phyloP scores from a whole-genome alignment of 2,329 filamentous ascomycete species.

The Aspergillus clavatus region DNA sequence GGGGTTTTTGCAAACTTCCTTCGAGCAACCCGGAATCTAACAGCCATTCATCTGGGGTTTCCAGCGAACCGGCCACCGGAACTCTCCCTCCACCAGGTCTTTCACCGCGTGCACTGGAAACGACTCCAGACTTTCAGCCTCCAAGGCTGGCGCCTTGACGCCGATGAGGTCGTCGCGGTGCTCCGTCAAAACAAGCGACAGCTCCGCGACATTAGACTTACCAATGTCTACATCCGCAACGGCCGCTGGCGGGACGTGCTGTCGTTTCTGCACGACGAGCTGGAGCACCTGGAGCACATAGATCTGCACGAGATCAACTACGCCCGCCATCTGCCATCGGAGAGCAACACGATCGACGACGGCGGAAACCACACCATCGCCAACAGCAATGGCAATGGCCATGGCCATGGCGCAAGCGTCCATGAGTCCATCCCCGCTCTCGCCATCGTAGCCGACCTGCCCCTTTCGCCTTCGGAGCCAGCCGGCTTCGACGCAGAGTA shows the following conservation, averaged over 20 bases:
- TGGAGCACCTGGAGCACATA: constrained; percentile 57
- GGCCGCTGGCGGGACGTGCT: constrained; percentile 60
- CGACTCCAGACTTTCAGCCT: constrained; percentile 60
- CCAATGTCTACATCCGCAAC: constrained; percentile 57
- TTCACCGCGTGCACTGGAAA: constrained; percentile 59
- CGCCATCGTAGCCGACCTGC: constrained; percentile 17
- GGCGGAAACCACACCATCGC: constrained; percentile 27
- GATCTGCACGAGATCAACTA: constrained; percentile 61
- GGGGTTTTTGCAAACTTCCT: constrained; percentile 56
- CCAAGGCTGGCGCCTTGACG: constrained; percentile 58
- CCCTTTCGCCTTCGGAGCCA: constrained; percentile 11
- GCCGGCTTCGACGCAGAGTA: constrained; percentile 14
- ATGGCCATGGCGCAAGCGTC: constrained; percentile 4
- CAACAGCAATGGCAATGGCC: constrained; percentile 9
- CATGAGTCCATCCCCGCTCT: constrained; percentile 15
- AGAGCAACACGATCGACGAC: constrained; percentile 40
- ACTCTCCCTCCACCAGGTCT: constrained; percentile 56
- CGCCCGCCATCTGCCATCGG: constrained; percentile 35
- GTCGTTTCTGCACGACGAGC: constrained; percentile 51
- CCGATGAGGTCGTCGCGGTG: constrained; percentile 57
- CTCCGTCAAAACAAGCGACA: constrained; percentile 52
- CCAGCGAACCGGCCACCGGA: constrained; percentile 53
- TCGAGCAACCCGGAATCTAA: constrained; percentile 54
- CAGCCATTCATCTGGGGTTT: constrained; percentile 62
- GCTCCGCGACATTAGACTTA: constrained; percentile 55